A percentile compares a stretch with the other conserved stretches of the same genome.
phyloP scores from a whole-genome alignment of 352 stramenopile species.

The Blastocystis sp. region DNA sequence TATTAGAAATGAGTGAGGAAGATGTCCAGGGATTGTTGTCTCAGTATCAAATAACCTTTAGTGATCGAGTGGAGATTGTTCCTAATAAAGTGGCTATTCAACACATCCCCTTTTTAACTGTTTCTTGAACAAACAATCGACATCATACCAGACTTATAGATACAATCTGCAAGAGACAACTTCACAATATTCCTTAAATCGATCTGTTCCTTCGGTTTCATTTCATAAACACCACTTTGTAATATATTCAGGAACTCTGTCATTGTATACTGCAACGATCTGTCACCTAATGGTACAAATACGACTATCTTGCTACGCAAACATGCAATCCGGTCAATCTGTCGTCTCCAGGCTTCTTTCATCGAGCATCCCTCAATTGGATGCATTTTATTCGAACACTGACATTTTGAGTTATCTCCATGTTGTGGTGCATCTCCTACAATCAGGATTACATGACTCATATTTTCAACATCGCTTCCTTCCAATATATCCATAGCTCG shows the following conservation, averaged over 20 bases:
- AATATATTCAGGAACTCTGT: no score
- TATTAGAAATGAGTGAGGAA: background rate
- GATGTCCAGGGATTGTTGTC: background rate
- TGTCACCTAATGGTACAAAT: no score
- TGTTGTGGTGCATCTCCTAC: background rate
- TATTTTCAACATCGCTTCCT: background rate
- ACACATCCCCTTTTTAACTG: background rate
- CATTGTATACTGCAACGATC: no score
- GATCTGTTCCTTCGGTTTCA: no score
- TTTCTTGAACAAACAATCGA: background rate
- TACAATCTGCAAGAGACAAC: background rate
- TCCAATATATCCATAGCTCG: background rate
- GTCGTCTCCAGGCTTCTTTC: background rate
- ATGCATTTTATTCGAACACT: background rate
- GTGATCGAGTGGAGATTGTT: background rate
- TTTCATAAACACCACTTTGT: no score
- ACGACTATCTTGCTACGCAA: no score
- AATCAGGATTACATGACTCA: constrained; percentile 26
- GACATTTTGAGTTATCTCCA: background rate
- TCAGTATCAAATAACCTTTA: background rate
- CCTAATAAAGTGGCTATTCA: background rate
- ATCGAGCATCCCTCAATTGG: background rate
- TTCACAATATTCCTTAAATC: background rate
- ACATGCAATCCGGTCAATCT: no score
- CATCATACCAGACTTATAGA: background rate